Evolutionary conservation across 176 grass and related monocot genomes (phyloP).

Genomic region (Aegilops tauschii): DNA sequence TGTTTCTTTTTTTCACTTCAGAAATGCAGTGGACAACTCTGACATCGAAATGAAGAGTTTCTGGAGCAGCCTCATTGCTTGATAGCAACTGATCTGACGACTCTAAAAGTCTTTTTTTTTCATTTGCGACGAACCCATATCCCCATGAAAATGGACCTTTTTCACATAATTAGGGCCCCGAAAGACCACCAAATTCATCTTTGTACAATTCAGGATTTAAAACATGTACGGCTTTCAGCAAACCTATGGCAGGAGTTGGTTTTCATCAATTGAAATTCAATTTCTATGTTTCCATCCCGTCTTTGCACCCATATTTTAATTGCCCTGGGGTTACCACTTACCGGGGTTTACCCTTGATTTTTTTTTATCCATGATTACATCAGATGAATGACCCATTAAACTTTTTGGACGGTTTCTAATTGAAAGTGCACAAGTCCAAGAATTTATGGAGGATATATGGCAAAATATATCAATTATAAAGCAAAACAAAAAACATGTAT

Average conservation of each 20-base stretch:
- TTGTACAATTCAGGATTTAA: not conserved
- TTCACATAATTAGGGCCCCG: not conserved
- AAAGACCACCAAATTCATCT: not conserved
- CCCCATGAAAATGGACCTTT: not conserved
- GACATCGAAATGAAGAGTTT: not conserved
- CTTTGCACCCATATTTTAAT: not conserved
- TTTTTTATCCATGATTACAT: not conserved
- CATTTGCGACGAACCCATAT: not conserved
- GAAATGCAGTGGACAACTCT: not conserved
- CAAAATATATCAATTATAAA: not conserved
- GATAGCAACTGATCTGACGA: not conserved
- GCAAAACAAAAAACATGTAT: not conserved
- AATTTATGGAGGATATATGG: not conserved
- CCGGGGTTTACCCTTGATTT: not conserved
- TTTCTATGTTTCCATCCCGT: no score
- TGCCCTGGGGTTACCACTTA: not conserved
- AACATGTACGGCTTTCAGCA: not conserved
- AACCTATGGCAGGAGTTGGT: not conserved
- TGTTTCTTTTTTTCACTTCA: not conserved
- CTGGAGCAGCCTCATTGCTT: not conserved
- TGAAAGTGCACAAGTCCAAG: not conserved
- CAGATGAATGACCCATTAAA: not conserved
- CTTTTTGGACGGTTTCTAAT: not conserved
- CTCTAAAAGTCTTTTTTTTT: not conserved
- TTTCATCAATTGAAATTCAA: no score